Percentiles rank a stretch among this genome's conserved stretches.
These are phyloP conservation scores for Fusarium sp. DNA, from an alignment of 2,329 filamentous ascomycete species.

Conservation along the genomic window DNA sequence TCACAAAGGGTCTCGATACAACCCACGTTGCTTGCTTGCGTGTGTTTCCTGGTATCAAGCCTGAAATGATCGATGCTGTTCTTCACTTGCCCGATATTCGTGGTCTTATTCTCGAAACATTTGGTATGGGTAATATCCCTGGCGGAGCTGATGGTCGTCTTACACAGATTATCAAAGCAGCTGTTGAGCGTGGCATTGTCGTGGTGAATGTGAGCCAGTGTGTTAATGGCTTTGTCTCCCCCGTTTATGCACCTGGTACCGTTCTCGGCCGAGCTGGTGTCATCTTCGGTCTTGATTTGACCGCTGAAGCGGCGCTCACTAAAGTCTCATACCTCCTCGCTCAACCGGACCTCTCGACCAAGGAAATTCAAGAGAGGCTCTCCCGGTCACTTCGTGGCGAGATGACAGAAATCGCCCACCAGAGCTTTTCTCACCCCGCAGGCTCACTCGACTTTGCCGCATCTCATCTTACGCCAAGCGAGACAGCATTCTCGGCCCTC, in stretches of 20 bases:
- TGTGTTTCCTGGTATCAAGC: slow-evolving; percentile 91
- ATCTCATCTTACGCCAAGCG: slow-evolving; percentile 59
- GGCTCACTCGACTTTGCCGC: slow-evolving; percentile 61
- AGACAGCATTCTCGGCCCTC: slow-evolving; percentile 79
- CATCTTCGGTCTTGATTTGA: slow-evolving; percentile 89
- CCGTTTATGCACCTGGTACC: slow-evolving; percentile 82
- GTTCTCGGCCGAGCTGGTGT: slow-evolving; percentile 86
- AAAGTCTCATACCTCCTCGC: slow-evolving; percentile 90
- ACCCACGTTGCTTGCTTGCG: slow-evolving; percentile 90
- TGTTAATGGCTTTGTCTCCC: slow-evolving; percentile 79
- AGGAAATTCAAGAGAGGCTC: slow-evolving; percentile 78
- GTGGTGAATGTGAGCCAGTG: slow-evolving; percentile 95
- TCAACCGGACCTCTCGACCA: slow-evolving; percentile 69
- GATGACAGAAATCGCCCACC: slow-evolving; percentile 80
- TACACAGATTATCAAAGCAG: slow-evolving; percentile 80
- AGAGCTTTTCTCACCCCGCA: slow-evolving; percentile 81
- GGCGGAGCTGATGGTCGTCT: slow-evolving; percentile 83
- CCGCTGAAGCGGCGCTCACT: slow-evolving; percentile 89
- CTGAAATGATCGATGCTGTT: slow-evolving; percentile 92
- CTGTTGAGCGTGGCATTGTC: slow-evolving; percentile 83
- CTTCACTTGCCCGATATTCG: slow-evolving; percentile 80
- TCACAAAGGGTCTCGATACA: slow-evolving; percentile 82
- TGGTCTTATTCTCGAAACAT: slow-evolving; percentile 89
- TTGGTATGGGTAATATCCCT: slow-evolving; percentile 92
- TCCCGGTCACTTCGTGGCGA: slow-evolving; percentile 83